phyloP scores from a whole-genome alignment of 2,329 filamentous ascomycete species.

The Dothideomycetes sp. region DNA sequence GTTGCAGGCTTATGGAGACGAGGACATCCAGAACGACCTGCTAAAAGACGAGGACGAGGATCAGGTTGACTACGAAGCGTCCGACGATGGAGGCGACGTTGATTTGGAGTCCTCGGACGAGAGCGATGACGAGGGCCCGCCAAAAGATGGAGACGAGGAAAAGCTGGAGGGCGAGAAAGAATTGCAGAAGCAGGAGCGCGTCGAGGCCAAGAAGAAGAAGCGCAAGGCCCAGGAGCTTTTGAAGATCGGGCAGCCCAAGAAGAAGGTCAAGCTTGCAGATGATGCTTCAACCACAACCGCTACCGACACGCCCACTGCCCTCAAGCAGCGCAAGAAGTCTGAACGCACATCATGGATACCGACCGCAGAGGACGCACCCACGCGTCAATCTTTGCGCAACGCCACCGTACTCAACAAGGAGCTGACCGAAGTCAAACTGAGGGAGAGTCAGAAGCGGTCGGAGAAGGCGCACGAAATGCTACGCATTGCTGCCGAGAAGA shows the following conservation, averaged over 20 bases:
- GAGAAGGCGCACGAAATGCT: conserved; percentile 58
- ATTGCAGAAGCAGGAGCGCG: conserved; percentile 64
- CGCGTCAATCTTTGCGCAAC: conserved; percentile 49
- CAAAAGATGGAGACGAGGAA: conserved; percentile 37
- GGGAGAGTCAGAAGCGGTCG: conserved; percentile 58
- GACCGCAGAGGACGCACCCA: conserved; percentile 49
- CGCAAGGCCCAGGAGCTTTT: conserved; percentile 49
- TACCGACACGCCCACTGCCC: conserved; percentile 25
- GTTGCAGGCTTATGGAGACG: conserved; percentile 46
- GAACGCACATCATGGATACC: conserved; percentile 62
- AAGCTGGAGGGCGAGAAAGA: conserved; percentile 83
- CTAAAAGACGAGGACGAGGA: conserved; percentile 42
- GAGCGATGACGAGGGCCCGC: conserved; percentile 58
- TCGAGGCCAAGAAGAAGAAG: conserved; percentile 72
- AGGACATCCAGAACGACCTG: conserved; percentile 29
- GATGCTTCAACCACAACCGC: conserved; percentile 41
- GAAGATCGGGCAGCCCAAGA: conserved; percentile 65
- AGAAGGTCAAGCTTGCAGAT: conserved; percentile 42
- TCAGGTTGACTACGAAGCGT: conserved; percentile 41
- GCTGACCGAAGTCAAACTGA: conserved; percentile 55
- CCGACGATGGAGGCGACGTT: conserved; percentile 54
- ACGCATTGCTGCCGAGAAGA: conserved; percentile 44
- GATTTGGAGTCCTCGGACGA: conserved; percentile 78
- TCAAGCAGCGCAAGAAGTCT: conserved; percentile 47
- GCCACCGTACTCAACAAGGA: conserved; percentile 52